Percentiles rank a stretch among this genome's conserved stretches.
These are phyloP conservation scores for Saccharomycopsis schoenii DNA, from an alignment of 805 yeast species.

Conservation along the genomic window DNA sequence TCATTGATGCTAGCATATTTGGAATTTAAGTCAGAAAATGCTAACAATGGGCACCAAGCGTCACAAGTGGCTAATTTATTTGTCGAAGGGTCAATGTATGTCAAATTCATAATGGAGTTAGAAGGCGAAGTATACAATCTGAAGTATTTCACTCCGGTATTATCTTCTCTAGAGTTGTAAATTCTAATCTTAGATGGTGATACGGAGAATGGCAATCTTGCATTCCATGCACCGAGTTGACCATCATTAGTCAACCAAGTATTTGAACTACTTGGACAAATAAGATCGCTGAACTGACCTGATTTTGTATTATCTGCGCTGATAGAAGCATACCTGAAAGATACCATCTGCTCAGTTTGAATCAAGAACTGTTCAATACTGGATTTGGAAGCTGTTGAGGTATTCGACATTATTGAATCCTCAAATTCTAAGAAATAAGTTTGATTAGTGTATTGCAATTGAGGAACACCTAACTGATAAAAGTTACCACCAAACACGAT, in stretches of 20 bases:
- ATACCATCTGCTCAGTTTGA: slow-evolving; percentile 52
- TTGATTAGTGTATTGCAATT: slow-evolving; percentile 27
- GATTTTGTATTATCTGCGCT: slow-evolving; percentile 35
- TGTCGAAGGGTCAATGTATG: slow-evolving; percentile 69
- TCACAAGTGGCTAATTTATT: slow-evolving; percentile 59
- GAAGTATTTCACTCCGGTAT: slow-evolving; percentile 49
- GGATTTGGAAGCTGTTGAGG: slow-evolving; percentile 27
- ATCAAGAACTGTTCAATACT: slow-evolving; percentile 30
- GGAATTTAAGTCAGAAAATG: slow-evolving; percentile 27
- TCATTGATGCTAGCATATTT: slow-evolving; percentile 24
- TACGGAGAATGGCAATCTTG: slow-evolving; percentile 44
- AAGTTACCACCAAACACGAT: slow-evolving; percentile 79
- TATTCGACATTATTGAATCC: slow-evolving; percentile 2
- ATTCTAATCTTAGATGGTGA: slow-evolving; percentile 66
- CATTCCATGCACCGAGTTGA: slow-evolving; percentile 56
- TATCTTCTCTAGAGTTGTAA: slow-evolving; percentile 44
- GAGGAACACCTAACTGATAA: slow-evolving; percentile 44
- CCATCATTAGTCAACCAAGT: slow-evolving; percentile 45
- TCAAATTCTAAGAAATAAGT: slow-evolving; percentile 16
- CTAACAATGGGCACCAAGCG: slow-evolving; percentile 75
- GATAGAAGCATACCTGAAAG: slow-evolving; percentile 47
- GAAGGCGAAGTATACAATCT: slow-evolving; percentile 71
- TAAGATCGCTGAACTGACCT: slow-evolving; percentile 28
- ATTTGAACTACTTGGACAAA: slow-evolving; percentile 45
- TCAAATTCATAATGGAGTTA: slow-evolving; percentile 83